Base-by-base conservation (phyloP, 176 grass and related monocot species). In the Paspalum notatum region DNA sequence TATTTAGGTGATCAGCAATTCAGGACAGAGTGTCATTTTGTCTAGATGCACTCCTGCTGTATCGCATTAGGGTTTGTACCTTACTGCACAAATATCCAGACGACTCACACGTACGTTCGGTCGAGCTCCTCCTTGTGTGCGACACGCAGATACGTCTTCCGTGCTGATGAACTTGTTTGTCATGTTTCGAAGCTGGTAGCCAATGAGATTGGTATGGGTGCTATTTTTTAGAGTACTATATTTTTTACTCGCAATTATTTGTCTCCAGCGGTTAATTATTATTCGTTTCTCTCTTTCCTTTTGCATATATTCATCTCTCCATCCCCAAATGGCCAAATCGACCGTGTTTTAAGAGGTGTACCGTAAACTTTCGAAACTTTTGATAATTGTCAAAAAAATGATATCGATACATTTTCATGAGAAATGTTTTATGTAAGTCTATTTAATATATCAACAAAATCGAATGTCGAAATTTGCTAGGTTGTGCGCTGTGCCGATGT, bases 11-110 rank as follows among this genome's bases (percentile, higher is more conserved):
- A 51, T 51, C 12, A 32, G 32, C 32, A 1, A 32, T 32, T 3
- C 32, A 42, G 18, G 76, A 84, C 87, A 89, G 69, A 46, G 68
- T 88, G 81, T 69, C 81, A 62, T 68, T 74, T 46, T 84, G 69
- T 68, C 81, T 10, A 61, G 81, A 88, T 62, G 68, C 61, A 15
- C 53, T 74, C 61, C 9, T 49, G 87, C 61, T 84, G 87, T 84
- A 69, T 62, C 63, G 37, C 81, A 89, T 80, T 65, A 61, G 44
- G 17, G 47, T 11, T 52, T 49, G 14, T 17, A 66, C n/a, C 42
- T 73, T 62, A 21, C 11, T 16, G 63, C 8, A 12, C 38, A 21
- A 42, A 79, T 67, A 79, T 57, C 67, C 67, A 59, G 43, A 43
- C 2, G 74, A 58, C 48, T 53, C 40, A 14, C 71, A 76, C 63